These are phyloP conservation scores for Suhomyces sp. DNA, from an alignment of 805 yeast species.

Conservation along the genomic window DNA sequence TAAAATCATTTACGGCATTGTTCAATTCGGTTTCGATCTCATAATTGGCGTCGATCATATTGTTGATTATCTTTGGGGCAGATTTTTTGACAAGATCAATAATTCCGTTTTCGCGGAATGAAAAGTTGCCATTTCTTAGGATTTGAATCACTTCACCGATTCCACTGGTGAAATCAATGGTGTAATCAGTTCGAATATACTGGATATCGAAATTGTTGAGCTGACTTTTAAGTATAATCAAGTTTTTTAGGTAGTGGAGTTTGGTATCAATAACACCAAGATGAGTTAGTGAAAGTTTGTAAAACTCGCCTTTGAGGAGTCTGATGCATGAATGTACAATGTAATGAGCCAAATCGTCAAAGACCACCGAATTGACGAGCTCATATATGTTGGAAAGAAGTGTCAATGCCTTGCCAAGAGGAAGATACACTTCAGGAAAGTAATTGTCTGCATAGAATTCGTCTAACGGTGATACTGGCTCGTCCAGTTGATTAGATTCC, in stretches of 20 bases:
- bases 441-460: conserved; percentile 37
- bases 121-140: conserved; percentile 40
- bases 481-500: background rate
- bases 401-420: conserved; percentile 64
- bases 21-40: conserved; percentile 76
- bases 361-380: conserved; percentile 69
- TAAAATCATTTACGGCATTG: conserved; percentile 64
- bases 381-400: conserved; percentile 77
- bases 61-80: conserved; percentile 75
- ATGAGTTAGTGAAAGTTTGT: conserved; percentile 41
- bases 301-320: conserved; percentile 55
- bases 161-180: conserved; percentile 76
- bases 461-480: conserved; percentile 17
- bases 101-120: conserved; percentile 30
- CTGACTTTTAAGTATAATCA: conserved; percentile 67
- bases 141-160: conserved; percentile 45
- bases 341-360: conserved; percentile 86
- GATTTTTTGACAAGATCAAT: conserved; percentile 58
- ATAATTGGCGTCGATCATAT: conserved; percentile 71
- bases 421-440: conserved; percentile 59
- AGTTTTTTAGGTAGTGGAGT: conserved; percentile 67
- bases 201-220: conserved; percentile 77
- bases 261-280: conserved; percentile 57
- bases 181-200: conserved; percentile 65
- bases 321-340: conserved; percentile 74